phyloP scores from a whole-genome alignment of 208 protist genomes.

The Leishmania guyanensis region DNA sequence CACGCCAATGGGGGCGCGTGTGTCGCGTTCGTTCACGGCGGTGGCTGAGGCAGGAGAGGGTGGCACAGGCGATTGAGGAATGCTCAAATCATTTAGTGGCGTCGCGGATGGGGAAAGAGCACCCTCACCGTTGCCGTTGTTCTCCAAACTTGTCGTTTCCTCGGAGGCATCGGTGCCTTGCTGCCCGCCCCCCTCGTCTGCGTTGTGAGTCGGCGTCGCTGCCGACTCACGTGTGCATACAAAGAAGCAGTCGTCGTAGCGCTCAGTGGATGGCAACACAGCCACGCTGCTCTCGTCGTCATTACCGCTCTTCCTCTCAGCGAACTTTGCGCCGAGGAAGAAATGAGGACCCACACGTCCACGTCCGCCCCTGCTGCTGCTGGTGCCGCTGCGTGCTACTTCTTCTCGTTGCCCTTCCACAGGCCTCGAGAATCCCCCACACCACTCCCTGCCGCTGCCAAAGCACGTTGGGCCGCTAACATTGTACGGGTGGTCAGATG shows the following conservation, averaged over 20 bases:
- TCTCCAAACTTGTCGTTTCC: neutral
- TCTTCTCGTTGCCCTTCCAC: neutral
- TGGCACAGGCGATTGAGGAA: neutral
- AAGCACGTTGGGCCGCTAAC: neutral
- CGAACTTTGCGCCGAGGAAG: neutral
- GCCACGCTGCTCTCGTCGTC: neutral
- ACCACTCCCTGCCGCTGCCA: neutral
- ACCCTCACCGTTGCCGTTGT: neutral
- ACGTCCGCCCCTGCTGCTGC: neutral
- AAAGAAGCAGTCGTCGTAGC: neutral
- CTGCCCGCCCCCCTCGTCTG: neutral
- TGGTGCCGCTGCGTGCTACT: neutral
- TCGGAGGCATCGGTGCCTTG: neutral
- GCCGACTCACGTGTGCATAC: neutral
- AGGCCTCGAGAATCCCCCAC: neutral
- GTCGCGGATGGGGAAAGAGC: neutral
- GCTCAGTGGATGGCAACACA: neutral
- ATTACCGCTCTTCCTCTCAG: neutral
- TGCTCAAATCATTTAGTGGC: neutral
- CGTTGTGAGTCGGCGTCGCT: neutral
- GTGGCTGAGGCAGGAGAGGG: neutral
- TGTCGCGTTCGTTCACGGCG: neutral
- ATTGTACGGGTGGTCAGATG: constrained; percentile 2
- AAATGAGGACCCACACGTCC: neutral
- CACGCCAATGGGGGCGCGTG: neutral